Evolutionary conservation across 352 stramenopile species (phyloP).

Genomic region (Phytophthora pistaciae): DNA sequence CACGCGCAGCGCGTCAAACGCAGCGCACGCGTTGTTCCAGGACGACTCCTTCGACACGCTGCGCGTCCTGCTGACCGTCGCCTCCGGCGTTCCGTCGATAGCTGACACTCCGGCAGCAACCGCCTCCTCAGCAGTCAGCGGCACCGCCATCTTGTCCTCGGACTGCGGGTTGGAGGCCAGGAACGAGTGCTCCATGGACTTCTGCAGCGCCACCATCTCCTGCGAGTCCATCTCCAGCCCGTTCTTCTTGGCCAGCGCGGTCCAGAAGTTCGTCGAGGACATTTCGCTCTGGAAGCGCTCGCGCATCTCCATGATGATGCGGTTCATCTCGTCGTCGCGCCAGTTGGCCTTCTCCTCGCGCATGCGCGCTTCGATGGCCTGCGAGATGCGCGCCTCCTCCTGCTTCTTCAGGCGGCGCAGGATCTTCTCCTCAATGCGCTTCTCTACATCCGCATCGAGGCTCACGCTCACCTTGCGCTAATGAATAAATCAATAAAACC

Average conservation of each 20-base stretch:
- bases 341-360: slow-evolving; percentile 86
- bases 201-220: slow-evolving; percentile 55
- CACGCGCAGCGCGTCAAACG: slow-evolving; percentile 79
- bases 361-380: slow-evolving; percentile 88
- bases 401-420: slow-evolving; percentile 88
- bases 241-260: slow-evolving; percentile 74
- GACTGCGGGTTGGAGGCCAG: slow-evolving; percentile 73
- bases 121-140: slow-evolving; percentile 23
- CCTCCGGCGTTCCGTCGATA: slow-evolving; percentile 25
- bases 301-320: slow-evolving; percentile 91
- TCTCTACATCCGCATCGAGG: slow-evolving; percentile 81
- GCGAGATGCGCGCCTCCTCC: slow-evolving; percentile 85
- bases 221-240: slow-evolving; percentile 48
- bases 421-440: slow-evolving; percentile 91
- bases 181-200: slow-evolving; percentile 58
- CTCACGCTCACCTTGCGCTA: slow-evolving; percentile 71
- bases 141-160: slow-evolving; percentile 65
- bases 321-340: slow-evolving; percentile 91
- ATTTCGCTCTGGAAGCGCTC: slow-evolving; percentile 88
- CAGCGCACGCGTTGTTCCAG: slow-evolving; percentile 85
- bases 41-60: slow-evolving; percentile 80
- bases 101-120: slow-evolving; percentile 30
- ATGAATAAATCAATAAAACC: neutral
- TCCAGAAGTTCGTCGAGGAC: slow-evolving; percentile 69
- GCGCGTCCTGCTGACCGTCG: slow-evolving; percentile 39